Percentiles rank a stretch among this genome's conserved stretches.
These are phyloP conservation scores for Delphinella strobiligena DNA, from an alignment of 2,329 filamentous ascomycete genomes.

Conservation along the genomic window DNA sequence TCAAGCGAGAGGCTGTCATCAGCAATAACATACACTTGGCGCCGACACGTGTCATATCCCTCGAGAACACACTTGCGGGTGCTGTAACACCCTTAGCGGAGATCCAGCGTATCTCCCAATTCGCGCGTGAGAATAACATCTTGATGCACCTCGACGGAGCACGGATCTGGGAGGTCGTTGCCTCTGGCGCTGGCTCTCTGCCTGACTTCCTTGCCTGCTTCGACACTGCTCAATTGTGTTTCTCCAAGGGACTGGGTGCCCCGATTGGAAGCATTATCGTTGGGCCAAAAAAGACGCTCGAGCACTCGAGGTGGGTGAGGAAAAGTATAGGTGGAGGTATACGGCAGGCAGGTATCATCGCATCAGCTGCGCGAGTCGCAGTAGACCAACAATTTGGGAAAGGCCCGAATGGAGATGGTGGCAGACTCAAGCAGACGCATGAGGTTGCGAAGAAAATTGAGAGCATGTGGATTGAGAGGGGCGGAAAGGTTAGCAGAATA, in stretches of 20 bases:
- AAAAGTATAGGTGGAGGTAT: constrained; percentile 8
- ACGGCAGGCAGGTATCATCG: constrained; percentile 8
- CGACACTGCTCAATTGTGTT: constrained; percentile 38
- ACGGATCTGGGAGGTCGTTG: constrained; percentile 40
- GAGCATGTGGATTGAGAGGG: too few species aligned
- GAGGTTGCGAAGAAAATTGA: not conserved
- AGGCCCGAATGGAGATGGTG: not conserved
- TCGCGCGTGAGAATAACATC: constrained; percentile 22
- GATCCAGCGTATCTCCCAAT: constrained; percentile 22
- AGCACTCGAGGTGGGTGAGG: constrained; percentile 27
- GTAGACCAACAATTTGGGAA: constrained; percentile 5
- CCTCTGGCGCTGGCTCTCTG: constrained; percentile 31
- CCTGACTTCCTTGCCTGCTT: constrained; percentile 33
- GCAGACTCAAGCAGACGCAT: not conserved
- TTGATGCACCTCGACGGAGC: constrained; percentile 41
- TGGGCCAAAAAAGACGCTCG: constrained; percentile 24
- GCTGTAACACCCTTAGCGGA: constrained; percentile 25
- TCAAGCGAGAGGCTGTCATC: constrained; percentile 44
- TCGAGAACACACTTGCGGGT: constrained; percentile 31
- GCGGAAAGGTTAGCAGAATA: not conserved
- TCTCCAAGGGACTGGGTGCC: constrained; percentile 42
- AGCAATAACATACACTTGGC: constrained; percentile 25
- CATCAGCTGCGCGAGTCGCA: constrained; percentile 8
- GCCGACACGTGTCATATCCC: constrained; percentile 29
- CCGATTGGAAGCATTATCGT: constrained; percentile 40